Conservation (phyloP, 2,329 filamentous ascomycete genomes). For the Myriosclerotinia curreyana region DNA sequence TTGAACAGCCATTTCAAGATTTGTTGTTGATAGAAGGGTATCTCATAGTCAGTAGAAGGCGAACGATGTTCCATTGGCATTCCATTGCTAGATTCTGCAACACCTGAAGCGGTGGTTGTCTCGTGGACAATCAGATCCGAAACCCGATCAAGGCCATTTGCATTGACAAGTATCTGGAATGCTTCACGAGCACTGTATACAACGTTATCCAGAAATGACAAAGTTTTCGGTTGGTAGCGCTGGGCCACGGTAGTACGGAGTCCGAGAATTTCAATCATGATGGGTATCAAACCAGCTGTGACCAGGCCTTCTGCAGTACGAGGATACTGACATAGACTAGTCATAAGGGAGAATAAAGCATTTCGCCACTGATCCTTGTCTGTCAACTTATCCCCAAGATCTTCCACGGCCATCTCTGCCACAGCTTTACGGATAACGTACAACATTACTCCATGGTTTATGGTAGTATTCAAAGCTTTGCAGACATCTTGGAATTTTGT, state of each 20-base stretch:
- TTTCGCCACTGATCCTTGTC: slow-evolving; percentile 85
- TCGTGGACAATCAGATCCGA: slow-evolving; percentile 82
- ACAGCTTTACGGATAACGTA: slow-evolving; percentile 91
- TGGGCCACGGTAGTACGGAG: slow-evolving; percentile 79
- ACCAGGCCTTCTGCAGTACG: slow-evolving; percentile 81
- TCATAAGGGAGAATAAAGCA: slow-evolving; percentile 80
- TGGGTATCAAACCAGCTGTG: slow-evolving; percentile 81
- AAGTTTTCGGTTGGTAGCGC: slow-evolving; percentile 76
- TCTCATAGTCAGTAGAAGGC: slow-evolving; percentile 84
- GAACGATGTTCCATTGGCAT: slow-evolving; percentile 72
- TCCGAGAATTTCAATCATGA: slow-evolving; percentile 83
- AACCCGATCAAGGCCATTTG: slow-evolving; percentile 83
- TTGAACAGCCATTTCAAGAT: slow-evolving; percentile 92
- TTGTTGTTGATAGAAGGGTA: slow-evolving; percentile 90
- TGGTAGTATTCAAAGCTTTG: slow-evolving; percentile 87
- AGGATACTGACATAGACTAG: slow-evolving; percentile 71
- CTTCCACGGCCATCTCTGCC: slow-evolving; percentile 67
- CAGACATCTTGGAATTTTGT: slow-evolving; percentile 77
- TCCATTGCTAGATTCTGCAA: slow-evolving; percentile 66
- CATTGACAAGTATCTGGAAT: slow-evolving; percentile 76
- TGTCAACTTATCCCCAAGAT: slow-evolving; percentile 59
- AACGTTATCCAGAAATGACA: slow-evolving; percentile 84
- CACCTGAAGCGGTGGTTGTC: slow-evolving; percentile 65
- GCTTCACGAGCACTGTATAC: slow-evolving; percentile 83
- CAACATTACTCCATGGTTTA: slow-evolving; percentile 92